These are phyloP conservation scores for Oidiodendron maius DNA, from an alignment of 495 filamentous ascomycete genomes.

Conservation along the genomic window DNA sequence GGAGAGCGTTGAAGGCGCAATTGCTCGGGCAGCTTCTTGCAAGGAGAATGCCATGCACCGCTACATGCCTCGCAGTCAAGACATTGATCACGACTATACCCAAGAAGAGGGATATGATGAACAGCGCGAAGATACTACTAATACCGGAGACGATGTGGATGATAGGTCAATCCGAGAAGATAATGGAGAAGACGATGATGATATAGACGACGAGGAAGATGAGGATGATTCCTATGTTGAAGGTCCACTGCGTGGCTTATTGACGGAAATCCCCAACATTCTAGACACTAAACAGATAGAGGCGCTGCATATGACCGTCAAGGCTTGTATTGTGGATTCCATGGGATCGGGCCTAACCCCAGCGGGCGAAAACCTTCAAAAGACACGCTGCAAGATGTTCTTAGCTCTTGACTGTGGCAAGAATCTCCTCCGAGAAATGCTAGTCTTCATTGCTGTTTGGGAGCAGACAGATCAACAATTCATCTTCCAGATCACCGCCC, in stretches of 20 bases:
- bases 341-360: slow-evolving; percentile 46
- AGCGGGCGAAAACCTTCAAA: slow-evolving; percentile 69
- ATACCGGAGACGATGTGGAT: slow-evolving; percentile 54
- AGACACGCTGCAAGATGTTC: slow-evolving; percentile 79
- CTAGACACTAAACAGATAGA: slow-evolving; percentile 90
- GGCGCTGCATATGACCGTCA: slow-evolving; percentile 89
- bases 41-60: slow-evolving; percentile 40
- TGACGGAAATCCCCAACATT: slow-evolving; percentile 92
- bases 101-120: slow-evolving; percentile 62
- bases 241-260: slow-evolving; percentile 75
- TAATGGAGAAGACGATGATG: slow-evolving; percentile 48
- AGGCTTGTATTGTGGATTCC: slow-evolving; percentile 77
- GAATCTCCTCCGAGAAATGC: slow-evolving; percentile 79
- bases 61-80: slow-evolving; percentile 29
- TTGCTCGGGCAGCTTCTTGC: slow-evolving; percentile 40
- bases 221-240: slow-evolving; percentile 79
- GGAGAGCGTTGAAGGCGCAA: slow-evolving; percentile 44
- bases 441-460: slow-evolving; percentile 96
- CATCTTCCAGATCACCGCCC: slow-evolving; percentile 91
- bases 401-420: slow-evolving; percentile 80
- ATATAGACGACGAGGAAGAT: slow-evolving; percentile 70
- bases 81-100: slow-evolving; percentile 21
- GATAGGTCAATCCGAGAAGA: slow-evolving; percentile 44
- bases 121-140: slow-evolving; percentile 9
- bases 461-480: slow-evolving; percentile 85